Evolutionary conservation across 2,329 filamentous ascomycete species (phyloP).

Genomic region (Delphinella strobiligena): DNA sequence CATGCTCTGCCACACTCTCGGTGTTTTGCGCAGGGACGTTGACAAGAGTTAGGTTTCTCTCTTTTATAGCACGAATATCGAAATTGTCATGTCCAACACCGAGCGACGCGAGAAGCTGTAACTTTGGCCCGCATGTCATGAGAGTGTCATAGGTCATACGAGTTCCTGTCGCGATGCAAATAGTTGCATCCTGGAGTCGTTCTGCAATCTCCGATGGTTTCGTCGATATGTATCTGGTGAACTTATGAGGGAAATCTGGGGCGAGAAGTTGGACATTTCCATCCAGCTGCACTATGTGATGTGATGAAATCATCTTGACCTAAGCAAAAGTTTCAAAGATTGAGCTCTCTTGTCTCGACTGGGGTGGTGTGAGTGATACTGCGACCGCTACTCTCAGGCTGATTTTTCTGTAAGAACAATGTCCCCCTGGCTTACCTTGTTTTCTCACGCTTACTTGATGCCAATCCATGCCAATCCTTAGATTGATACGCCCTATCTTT

Average conservation of each 20-base stretch:
- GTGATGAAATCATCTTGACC: constrained; percentile 19
- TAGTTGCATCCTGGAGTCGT: constrained; percentile 34
- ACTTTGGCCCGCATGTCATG: constrained; percentile 24
- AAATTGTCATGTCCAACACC: constrained; percentile 37
- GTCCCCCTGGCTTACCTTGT: no score
- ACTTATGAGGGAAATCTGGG: constrained; percentile 32
- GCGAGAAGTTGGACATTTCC: constrained; percentile 28
- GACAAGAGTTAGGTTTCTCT: constrained; percentile 32
- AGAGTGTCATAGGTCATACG: constrained; percentile 31
- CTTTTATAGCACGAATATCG: constrained; percentile 31
- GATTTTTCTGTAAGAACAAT: no score
- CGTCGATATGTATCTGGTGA: constrained; percentile 26
- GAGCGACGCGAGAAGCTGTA: constrained; percentile 33
- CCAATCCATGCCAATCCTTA: no score
- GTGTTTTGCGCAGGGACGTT: constrained; percentile 38
- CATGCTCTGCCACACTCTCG: constrained; percentile 34
- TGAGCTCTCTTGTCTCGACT: background rate
- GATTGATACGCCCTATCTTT: no score
- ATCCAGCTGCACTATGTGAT: constrained; percentile 37
- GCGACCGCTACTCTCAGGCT: no score
- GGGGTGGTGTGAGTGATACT: no score
- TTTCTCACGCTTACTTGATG: no score
- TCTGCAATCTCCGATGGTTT: constrained; percentile 24
- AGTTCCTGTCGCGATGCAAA: constrained; percentile 31
- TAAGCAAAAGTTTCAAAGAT: background rate